A percentile compares a stretch with the other conserved stretches of the same genome.
These are phyloP conservation scores for Carex arenaria DNA, from an alignment of 202 grass and related monocot genomes.

Conservation along the genomic window DNA sequence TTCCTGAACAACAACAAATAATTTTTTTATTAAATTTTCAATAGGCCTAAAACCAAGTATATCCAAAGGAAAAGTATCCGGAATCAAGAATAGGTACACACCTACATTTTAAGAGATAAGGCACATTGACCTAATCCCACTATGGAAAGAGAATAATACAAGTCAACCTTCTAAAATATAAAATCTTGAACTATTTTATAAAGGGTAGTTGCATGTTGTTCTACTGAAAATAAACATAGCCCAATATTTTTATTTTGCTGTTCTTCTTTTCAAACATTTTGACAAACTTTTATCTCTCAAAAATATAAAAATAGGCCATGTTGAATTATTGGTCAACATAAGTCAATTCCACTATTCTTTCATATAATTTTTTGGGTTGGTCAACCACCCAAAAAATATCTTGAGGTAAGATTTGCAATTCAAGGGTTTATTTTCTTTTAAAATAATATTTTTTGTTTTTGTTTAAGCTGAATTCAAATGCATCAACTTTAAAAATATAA, in stretches of 20 bases:
- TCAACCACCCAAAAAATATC: not conserved
- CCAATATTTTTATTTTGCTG: not conserved
- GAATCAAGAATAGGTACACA: not conserved
- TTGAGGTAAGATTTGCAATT: not conserved
- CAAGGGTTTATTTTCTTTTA: not conserved
- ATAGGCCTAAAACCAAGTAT: not conserved
- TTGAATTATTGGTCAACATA: not conserved
- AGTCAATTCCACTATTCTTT: not conserved
- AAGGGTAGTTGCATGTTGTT: not conserved
- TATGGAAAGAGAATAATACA: not conserved
- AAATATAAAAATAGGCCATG: not conserved
- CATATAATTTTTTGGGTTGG: not conserved
- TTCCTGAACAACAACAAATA: not conserved
- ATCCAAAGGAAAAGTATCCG: not conserved
- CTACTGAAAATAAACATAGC: not conserved
- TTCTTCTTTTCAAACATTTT: not conserved
- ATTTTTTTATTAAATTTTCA: not conserved
- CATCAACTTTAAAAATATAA: not conserved
- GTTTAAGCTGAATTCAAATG: not conserved
- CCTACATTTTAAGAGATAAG: not conserved
- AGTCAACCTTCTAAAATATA: conserved; percentile 6
- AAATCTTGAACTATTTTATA: not conserved
- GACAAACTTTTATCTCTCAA: not conserved
- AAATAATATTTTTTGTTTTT: not conserved
- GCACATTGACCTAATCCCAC: not conserved